Conservation (phyloP, 2,329 filamentous ascomycete species). For the Neopestalotiopsis clavispora region DNA sequence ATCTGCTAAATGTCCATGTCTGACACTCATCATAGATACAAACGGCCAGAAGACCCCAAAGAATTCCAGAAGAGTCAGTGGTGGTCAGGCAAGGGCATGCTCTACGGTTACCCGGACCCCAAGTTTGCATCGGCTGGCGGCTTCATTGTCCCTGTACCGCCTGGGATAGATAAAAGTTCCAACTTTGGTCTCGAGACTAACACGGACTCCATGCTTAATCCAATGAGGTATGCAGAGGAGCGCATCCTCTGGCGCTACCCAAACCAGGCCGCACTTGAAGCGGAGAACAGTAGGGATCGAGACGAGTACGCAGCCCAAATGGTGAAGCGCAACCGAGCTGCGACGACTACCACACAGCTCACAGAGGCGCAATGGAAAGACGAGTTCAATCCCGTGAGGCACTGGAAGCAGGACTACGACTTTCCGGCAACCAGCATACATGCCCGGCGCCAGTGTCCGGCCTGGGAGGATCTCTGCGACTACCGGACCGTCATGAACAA, state of each 20-base stretch:
- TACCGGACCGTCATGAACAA: constrained; percentile 29
- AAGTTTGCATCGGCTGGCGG: neutral
- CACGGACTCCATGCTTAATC: constrained; percentile 25
- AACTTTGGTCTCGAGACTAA: constrained; percentile 2
- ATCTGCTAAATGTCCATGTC: neutral
- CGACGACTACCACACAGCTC: neutral
- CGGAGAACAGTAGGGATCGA: constrained; percentile 1
- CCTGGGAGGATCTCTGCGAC: constrained; percentile 28
- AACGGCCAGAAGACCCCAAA: constrained; percentile 1
- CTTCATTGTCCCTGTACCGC: neutral
- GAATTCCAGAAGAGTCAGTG: neutral
- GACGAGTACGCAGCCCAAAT: constrained; percentile 13
- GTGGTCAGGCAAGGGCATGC: constrained; percentile 9
- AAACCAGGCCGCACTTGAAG: neutral
- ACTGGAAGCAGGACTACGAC: neutral
- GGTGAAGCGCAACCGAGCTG: neutral
- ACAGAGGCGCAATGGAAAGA: neutral
- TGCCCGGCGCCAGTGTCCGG: constrained; percentile 24
- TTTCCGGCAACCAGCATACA: constrained; percentile 8
- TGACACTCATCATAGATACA: constrained; percentile 3
- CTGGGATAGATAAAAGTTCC: neutral
- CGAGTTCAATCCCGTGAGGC: neutral
- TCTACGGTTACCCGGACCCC: constrained; percentile 3
- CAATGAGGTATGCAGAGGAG: constrained; percentile 34
- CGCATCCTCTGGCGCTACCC: constrained; percentile 34